Conservation (phyloP, 257 asterid genomes). For the Solanum gracilifrons region DNA sequence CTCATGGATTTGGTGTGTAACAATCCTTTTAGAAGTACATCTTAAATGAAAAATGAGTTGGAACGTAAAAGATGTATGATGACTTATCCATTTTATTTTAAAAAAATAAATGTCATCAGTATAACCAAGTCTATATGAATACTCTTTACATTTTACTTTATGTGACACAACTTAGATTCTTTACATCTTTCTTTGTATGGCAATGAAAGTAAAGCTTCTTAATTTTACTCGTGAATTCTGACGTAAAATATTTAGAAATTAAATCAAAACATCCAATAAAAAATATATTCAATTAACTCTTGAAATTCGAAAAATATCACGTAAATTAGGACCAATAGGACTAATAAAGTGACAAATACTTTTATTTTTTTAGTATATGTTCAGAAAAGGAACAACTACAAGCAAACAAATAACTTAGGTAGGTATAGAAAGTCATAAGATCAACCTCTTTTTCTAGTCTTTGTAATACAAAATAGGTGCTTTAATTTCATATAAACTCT, state of each 20-base stretch:
- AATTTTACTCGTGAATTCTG: not conserved
- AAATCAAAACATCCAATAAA: not conserved
- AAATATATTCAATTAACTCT: not conserved
- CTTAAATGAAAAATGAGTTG: conserved; percentile 3
- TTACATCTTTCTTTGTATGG: not conserved
- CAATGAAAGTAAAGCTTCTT: not conserved
- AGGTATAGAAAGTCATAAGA: not conserved
- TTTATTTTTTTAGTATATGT: not conserved
- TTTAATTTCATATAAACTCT: not conserved
- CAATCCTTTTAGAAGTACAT: not conserved
- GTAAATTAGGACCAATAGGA: not conserved
- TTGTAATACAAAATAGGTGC: not conserved
- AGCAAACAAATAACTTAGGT: not conserved
- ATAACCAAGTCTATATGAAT: not conserved
- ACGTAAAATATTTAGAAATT: not conserved
- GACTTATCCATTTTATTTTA: not conserved
- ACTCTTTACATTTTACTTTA: not conserved
- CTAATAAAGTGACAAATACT: not conserved
- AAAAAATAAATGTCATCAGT: not conserved
- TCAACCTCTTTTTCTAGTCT: not conserved
- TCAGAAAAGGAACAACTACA: not conserved
- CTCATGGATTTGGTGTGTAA: not conserved
- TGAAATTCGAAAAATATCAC: not conserved
- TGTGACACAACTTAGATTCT: not conserved
- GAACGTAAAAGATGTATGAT: conserved; percentile 1